Evolutionary conservation across 2,329 filamentous ascomycete genomes (phyloP).

Genomic region (Aspergillus nomiae): DNA sequence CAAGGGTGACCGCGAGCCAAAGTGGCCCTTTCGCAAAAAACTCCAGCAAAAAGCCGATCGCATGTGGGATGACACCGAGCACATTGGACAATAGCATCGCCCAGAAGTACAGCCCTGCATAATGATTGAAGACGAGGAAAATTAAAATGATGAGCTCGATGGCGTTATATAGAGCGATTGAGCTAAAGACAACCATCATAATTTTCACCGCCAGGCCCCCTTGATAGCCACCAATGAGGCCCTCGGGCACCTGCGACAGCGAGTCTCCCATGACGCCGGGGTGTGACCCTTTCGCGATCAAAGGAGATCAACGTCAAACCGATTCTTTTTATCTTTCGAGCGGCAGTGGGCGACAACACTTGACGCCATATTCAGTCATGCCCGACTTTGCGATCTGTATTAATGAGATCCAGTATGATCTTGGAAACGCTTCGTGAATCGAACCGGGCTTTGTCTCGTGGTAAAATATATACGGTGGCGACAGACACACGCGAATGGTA

Average conservation of each 20-base stretch:
- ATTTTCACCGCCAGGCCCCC: slow-evolving; percentile 27
- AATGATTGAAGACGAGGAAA: slow-evolving; percentile 40
- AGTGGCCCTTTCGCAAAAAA: slow-evolving; percentile 37
- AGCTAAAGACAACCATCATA: slow-evolving; percentile 35
- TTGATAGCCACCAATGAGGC: slow-evolving; percentile 31
- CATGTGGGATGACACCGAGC: slow-evolving; percentile 38
- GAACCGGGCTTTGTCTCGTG: background rate
- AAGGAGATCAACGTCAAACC: background rate
- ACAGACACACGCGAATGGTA: background rate
- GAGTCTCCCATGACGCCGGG: slow-evolving; percentile 10
- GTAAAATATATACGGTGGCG: background rate
- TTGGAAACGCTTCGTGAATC: background rate
- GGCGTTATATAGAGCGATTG: slow-evolving; percentile 53
- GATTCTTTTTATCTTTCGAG: background rate
- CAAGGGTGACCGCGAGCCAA: slow-evolving; percentile 42
- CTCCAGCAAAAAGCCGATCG: slow-evolving; percentile 44
- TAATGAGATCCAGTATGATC: background rate
- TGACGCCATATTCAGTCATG: background rate
- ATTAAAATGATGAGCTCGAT: slow-evolving; percentile 42
- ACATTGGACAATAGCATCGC: slow-evolving; percentile 39
- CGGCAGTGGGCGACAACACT: background rate
- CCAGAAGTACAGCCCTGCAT: slow-evolving; percentile 46
- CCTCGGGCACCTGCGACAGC: slow-evolving; percentile 29
- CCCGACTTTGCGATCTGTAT: background rate
- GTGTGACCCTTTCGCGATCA: background rate